Conservation (phyloP, 805 yeast species). For the Wickerhamia fluorescens region DNA sequence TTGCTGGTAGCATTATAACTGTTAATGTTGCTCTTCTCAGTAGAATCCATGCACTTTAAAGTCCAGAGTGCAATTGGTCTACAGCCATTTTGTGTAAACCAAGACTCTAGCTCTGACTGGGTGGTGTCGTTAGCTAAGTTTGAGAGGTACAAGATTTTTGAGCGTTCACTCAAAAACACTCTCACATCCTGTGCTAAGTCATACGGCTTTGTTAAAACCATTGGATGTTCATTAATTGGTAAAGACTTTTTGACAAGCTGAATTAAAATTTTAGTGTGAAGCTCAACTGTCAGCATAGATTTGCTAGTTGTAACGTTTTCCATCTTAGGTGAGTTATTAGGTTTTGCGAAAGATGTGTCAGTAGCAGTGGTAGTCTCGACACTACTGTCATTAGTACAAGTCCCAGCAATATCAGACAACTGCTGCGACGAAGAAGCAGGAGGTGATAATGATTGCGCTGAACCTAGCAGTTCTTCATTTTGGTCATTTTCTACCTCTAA, state of each 20-base stretch:
- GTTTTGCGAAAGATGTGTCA: too few relatives aligned
- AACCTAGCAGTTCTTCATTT: conserved; percentile 11
- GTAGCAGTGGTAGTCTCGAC: too few relatives aligned
- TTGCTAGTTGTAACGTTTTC: too few relatives aligned
- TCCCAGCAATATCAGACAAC: too few relatives aligned
- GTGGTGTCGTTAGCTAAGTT: conserved; percentile 82
- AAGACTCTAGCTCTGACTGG: conserved; percentile 81
- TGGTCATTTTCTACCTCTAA: conserved; percentile 33
- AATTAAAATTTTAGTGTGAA: conserved; percentile 38
- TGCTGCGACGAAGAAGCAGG: too few relatives aligned
- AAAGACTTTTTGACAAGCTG: conserved; percentile 41
- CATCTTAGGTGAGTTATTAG: conserved; percentile 21
- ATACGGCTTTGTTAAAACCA: conserved; percentile 63
- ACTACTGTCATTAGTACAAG: too few relatives aligned
- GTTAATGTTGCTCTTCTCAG: conserved; percentile 1
- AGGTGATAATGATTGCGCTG: too few relatives aligned
- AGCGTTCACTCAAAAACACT: conserved; percentile 61
- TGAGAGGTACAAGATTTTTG: conserved; percentile 72
- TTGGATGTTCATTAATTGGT: conserved; percentile 45
- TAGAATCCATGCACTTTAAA: conserved; percentile 49
- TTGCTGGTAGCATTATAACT: conserved; percentile 15
- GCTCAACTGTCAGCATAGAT: conserved; percentile 39
- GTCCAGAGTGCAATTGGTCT: conserved; percentile 90
- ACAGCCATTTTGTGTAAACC: conserved; percentile 86
- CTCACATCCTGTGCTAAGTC: conserved; percentile 70